Conservation (phyloP, 768 basidiomycete species). For the Postia placenta region DNA sequence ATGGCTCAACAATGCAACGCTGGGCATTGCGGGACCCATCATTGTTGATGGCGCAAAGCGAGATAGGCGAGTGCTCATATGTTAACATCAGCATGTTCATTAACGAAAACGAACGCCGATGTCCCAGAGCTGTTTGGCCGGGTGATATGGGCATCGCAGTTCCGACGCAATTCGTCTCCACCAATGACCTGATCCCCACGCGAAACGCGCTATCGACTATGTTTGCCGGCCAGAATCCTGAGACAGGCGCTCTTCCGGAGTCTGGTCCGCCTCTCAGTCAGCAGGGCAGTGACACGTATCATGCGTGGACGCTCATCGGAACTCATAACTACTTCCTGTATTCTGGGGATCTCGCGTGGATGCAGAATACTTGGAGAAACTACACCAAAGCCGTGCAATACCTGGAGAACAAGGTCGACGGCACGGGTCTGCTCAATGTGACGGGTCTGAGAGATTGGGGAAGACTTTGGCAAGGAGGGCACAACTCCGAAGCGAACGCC, state of each 20-base stretch:
- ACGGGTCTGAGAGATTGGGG: slow-evolving; percentile 57
- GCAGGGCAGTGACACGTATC: slow-evolving; percentile 46
- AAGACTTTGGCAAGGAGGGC: slow-evolving; percentile 46
- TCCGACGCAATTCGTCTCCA: slow-evolving; percentile 55
- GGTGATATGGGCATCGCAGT: slow-evolving; percentile 63
- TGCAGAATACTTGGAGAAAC: slow-evolving; percentile 45
- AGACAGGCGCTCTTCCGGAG: slow-evolving; percentile 49
- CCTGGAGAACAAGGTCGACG: slow-evolving; percentile 45
- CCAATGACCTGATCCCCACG: slow-evolving; percentile 50
- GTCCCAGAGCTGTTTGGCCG: slow-evolving; percentile 48
- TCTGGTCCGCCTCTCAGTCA: slow-evolving; percentile 42
- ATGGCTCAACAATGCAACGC: slow-evolving; percentile 49
- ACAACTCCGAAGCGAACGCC: slow-evolving; percentile 52
- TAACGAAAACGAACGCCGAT: slow-evolving; percentile 10
- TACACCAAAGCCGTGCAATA: slow-evolving; percentile 52
- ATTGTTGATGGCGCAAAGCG: slow-evolving; percentile 60
- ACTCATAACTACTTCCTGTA: slow-evolving; percentile 51
- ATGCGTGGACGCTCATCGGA: slow-evolving; percentile 58
- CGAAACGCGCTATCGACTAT: slow-evolving; percentile 52
- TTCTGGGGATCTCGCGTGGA: slow-evolving; percentile 46
- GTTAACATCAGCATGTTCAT: not conserved
- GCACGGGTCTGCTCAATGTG: slow-evolving; percentile 45
- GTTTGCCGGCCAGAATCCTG: slow-evolving; percentile 47
- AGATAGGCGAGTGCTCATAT: slow-evolving; percentile 33
- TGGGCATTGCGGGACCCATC: slow-evolving; percentile 53